A percentile compares a stretch with the other conserved stretches of the same genome.
Conservation (phyloP, 1,139 yeast genomes). For the Torulaspora globosa region DNA sequence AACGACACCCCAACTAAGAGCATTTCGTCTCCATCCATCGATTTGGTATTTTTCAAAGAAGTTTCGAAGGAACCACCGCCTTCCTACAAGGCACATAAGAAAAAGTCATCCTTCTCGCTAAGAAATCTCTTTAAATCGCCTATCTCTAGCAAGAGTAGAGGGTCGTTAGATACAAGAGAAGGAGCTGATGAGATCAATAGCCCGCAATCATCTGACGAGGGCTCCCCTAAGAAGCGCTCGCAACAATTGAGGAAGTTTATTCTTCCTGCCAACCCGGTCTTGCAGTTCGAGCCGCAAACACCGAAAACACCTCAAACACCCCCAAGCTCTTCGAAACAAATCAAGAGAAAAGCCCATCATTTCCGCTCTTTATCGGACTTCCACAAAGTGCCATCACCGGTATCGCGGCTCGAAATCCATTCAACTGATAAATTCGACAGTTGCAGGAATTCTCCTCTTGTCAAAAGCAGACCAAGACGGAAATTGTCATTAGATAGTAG, state of each 20-base stretch:
- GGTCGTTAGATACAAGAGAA: slow-evolving; percentile 3
- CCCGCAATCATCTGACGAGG: slow-evolving; percentile 8
- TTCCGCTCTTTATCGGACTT: slow-evolving; percentile 17
- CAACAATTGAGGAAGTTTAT: slow-evolving; percentile 9
- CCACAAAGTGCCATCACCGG: slow-evolving; percentile 1
- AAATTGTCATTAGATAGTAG: slow-evolving; percentile 14
- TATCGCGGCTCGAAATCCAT: neutral
- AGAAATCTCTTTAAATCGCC: slow-evolving; percentile 35
- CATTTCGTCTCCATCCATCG: slow-evolving; percentile 5
- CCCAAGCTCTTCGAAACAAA: neutral
- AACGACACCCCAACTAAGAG: slow-evolving; percentile 7
- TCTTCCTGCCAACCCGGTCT: slow-evolving; percentile 11
- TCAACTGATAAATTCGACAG: neutral
- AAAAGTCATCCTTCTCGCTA: slow-evolving; percentile 31
- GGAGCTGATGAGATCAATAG: slow-evolving; percentile 7
- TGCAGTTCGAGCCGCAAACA: slow-evolving; percentile 9
- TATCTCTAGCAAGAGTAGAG: slow-evolving; percentile 14
- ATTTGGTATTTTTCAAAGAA: slow-evolving; percentile 6
- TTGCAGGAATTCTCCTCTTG: neutral
- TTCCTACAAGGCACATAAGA: slow-evolving; percentile 26
- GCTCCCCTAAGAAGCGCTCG: slow-evolving; percentile 8
- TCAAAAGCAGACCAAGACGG: slow-evolving; percentile 2
- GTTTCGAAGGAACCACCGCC: slow-evolving; percentile 15
- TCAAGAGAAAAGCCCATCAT: slow-evolving; percentile 7
- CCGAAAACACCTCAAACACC: slow-evolving; percentile 6